Evolutionary conservation across 1,284 basidiomycete genomes (phyloP), one percentile per base, ranked within the genome.

Genomic region (Mycena sp.): DNA sequence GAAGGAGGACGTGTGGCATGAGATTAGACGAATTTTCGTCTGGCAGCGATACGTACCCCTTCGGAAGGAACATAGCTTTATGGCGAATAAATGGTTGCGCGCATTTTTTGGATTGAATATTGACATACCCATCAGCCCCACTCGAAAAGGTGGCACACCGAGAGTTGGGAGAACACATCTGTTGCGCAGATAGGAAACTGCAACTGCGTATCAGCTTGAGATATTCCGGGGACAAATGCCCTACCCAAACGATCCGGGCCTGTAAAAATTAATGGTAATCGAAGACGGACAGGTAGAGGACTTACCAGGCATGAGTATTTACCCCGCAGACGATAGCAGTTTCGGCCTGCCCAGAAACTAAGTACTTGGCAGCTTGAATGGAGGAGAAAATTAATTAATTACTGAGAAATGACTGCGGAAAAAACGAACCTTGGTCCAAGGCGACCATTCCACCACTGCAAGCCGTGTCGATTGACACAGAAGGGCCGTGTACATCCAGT

Each of bases 101-200:
- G n/a, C n/a, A n/a, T n/a, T n/a, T n/a, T n/a, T n/a, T n/a, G n/a
- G n/a, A n/a, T n/a, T n/a, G n/a, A n/a, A 37, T 25, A 44, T 28
- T 35, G 19, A 67, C 69, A 25, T 68, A 78, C 72, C 78, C 78
- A 58, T 79, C 77, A 37, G 78, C 78, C 53, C 75, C 72, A 44
- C 69, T 73, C 0, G 75, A 72, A 64, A 75, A 79, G 16, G 77
- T 77, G 17, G 77, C 76, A 62, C 77, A 78, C n/a, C 77, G 74
- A 21, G 71, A 73, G 58, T 76, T 74, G 5, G 70, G 68, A 17
- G 77, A 79, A 0, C 69, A 70, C 77, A 79, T 78, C 49, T 75
- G 72, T 61, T 79, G 77, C n/a, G 76, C 77, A 21, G 76, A 74
- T 16, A 78, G 45, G 55, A 76, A 76, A 6, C 64, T 70, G n/a